Evolutionary conservation across 306 rosid genomes (phyloP).

Genomic region (Alnus rubra): DNA sequence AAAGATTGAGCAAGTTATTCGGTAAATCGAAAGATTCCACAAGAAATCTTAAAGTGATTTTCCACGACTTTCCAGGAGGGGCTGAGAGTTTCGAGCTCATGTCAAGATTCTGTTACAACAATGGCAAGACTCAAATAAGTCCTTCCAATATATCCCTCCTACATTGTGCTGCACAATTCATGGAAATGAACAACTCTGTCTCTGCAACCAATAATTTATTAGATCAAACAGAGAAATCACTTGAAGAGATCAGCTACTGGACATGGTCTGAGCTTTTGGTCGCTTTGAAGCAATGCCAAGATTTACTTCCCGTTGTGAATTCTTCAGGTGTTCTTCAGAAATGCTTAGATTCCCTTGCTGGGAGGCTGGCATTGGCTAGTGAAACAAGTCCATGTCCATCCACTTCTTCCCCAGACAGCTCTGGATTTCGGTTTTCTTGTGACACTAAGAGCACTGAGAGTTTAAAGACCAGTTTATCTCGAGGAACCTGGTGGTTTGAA

Average conservation of each 20-base stretch:
- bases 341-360: conserved; percentile 64
- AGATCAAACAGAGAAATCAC: conserved; percentile 60
- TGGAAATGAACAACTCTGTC: conserved; percentile 77
- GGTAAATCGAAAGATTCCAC: conserved; percentile 56
- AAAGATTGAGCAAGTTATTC: conserved; percentile 65
- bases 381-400: conserved; percentile 89
- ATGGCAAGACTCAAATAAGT: conserved; percentile 49
- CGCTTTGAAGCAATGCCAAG: conserved; percentile 64
- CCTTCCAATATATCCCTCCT: conserved; percentile 63
- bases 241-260: conserved; percentile 73
- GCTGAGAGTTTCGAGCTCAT: conserved; percentile 83
- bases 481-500: conserved; percentile 86
- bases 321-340: conserved; percentile 51
- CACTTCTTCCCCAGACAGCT: conserved; percentile 78
- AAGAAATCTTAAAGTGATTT: conserved; percentile 65
- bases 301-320: conserved; percentile 30
- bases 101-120: conserved; percentile 71
- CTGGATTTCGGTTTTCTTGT: conserved; percentile 71
- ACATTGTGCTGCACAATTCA: conserved; percentile 66
- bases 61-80: conserved; percentile 95
- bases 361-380: conserved; percentile 53
- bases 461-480: conserved; percentile 53
- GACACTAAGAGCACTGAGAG: conserved; percentile 90
- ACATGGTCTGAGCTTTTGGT: conserved; percentile 77
- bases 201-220: conserved; percentile 44